Evolutionary conservation across 2,329 filamentous ascomycete genomes (phyloP).

Genomic region (Pseudopyricularia javanii): DNA sequence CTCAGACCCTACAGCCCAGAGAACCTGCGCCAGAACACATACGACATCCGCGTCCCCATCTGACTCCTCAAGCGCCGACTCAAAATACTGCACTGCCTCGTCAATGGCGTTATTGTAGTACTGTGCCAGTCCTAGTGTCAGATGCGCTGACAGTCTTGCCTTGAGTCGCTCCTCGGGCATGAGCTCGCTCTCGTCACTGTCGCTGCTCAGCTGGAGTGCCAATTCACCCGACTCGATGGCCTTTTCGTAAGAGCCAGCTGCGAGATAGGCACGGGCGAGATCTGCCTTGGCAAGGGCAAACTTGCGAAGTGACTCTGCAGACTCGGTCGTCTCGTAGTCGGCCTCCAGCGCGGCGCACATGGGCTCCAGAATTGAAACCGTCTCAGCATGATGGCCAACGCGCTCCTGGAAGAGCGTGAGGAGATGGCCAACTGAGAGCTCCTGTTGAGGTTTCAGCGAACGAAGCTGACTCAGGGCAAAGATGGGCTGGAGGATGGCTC

Average conservation of each 20-base stretch:
- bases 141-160: slow-evolving; percentile 68
- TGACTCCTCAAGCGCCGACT: slow-evolving; percentile 66
- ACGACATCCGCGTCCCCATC: slow-evolving; percentile 68
- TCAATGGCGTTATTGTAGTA: slow-evolving; percentile 58
- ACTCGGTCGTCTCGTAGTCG: slow-evolving; percentile 77
- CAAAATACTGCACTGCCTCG: slow-evolving; percentile 67
- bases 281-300: slow-evolving; percentile 82
- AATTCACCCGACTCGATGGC: slow-evolving; percentile 73
- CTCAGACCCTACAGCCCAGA: slow-evolving; percentile 79
- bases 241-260: slow-evolving; percentile 47
- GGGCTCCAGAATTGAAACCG: slow-evolving; percentile 49
- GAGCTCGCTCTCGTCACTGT: slow-evolving; percentile 56
- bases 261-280: slow-evolving; percentile 71
- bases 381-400: slow-evolving; percentile 52
- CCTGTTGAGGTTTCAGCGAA: slow-evolving; percentile 50
- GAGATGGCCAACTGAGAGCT: slow-evolving; percentile 65
- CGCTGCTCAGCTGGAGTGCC: slow-evolving; percentile 65
- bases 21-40: slow-evolving; percentile 77
- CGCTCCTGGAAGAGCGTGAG: slow-evolving; percentile 73
- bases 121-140: slow-evolving; percentile 74
- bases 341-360: slow-evolving; percentile 63
- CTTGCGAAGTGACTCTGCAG: slow-evolving; percentile 54
- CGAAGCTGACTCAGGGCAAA: slow-evolving; percentile 79
- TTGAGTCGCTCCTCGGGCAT: slow-evolving; percentile 52
- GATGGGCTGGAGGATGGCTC: slow-evolving; percentile 68